Percentiles rank a stretch among this genome's conserved stretches.
phyloP scores from a whole-genome alignment of 2,329 filamentous ascomycete genomes.

The Cordyceps tenuipes region DNA sequence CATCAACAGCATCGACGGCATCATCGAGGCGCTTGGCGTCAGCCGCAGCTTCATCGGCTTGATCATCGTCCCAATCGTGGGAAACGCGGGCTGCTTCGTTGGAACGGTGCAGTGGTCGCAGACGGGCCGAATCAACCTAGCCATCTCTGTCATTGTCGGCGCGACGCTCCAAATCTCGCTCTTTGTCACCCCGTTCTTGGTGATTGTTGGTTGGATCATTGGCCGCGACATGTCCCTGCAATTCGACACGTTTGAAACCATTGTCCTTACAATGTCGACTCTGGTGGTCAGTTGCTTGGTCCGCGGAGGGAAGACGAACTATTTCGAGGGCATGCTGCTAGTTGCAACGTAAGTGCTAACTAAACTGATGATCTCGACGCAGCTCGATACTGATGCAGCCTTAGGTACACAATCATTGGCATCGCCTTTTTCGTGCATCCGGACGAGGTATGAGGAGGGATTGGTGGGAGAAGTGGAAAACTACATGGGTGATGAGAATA shows the following conservation, averaged over 20 bases:
- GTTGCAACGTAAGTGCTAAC: conserved; percentile 12
- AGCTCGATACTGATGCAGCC: not conserved
- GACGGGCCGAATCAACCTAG: conserved; percentile 14
- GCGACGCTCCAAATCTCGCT: conserved; percentile 16
- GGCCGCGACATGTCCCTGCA: conserved; percentile 14
- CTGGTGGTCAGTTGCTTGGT: conserved; percentile 16
- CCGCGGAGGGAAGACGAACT: conserved; percentile 14
- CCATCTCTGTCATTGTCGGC: conserved; percentile 16
- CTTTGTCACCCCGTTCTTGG: conserved; percentile 15
- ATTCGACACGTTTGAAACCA: conserved; percentile 16
- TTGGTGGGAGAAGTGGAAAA: not conserved
- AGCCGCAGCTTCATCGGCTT: conserved; percentile 16
- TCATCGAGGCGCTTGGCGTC: conserved; percentile 14
- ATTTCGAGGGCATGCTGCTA: conserved; percentile 15
- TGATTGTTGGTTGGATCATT: conserved; percentile 13
- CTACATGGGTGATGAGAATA: not conserved
- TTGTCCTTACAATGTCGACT: conserved; percentile 15
- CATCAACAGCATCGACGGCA: conserved; percentile 17
- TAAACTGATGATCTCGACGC: too few species aligned
- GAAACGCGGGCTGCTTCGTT: conserved; percentile 15
- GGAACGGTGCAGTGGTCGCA: conserved; percentile 15
- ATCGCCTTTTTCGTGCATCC: conserved; percentile 9
- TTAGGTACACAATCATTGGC: conserved; percentile 9
- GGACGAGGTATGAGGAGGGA: not conserved
- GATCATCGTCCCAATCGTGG: conserved; percentile 15